Evolutionary conservation across 306 rosid genomes (phyloP).

Genomic region (Geum urbanum): DNA sequence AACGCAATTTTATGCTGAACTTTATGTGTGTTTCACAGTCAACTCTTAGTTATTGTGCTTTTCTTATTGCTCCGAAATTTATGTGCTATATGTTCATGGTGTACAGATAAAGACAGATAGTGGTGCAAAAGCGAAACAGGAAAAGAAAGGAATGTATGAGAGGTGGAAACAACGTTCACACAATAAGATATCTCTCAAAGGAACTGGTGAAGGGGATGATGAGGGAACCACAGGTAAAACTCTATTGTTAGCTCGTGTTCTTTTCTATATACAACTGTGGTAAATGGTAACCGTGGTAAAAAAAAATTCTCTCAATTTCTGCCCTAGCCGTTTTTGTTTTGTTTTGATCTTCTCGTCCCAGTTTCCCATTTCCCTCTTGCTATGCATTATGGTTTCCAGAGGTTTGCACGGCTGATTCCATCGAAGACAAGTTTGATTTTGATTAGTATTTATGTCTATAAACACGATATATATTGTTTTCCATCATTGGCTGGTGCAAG

Average conservation of each 20-base stretch:
- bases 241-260: background rate
- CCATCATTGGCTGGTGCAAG: background rate
- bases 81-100: constrained; percentile 14
- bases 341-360: too few species aligned
- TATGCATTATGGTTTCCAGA: too few species aligned
- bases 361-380: too few species aligned
- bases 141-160: constrained; percentile 81
- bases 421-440: background rate
- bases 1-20: background rate
- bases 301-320: too few species aligned
- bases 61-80: background rate
- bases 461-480: background rate
- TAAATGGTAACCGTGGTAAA: too few species aligned
- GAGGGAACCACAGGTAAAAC: constrained; percentile 56
- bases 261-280: too few species aligned
- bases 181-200: constrained; percentile 49
- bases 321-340: too few species aligned
- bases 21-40: background rate
- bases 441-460: background rate
- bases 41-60: background rate
- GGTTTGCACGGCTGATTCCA: too few species aligned
- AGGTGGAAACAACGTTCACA: constrained; percentile 86
- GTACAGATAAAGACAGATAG: constrained; percentile 81
- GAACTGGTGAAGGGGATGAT: constrained; percentile 46
- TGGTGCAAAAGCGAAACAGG: constrained; percentile 73